These are phyloP conservation scores for Magnolia officinalis DNA, from an alignment of 164 flowering plant genomes.

Conservation along the genomic window DNA sequence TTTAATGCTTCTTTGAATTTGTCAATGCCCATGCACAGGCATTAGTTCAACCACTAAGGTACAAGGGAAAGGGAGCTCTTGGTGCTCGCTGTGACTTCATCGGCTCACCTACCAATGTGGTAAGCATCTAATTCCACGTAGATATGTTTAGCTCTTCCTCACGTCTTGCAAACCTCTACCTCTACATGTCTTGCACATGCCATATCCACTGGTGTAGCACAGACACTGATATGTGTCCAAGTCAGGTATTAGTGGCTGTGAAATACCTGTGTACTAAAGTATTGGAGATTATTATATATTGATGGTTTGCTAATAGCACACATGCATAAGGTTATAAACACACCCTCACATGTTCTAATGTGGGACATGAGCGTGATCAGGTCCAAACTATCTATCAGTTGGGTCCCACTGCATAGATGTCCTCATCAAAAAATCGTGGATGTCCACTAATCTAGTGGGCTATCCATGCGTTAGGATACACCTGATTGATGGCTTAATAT, in stretches of 20 bases:
- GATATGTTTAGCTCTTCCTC: not conserved
- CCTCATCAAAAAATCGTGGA: no score
- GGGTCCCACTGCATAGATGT: no score
- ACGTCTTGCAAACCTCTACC: not conserved
- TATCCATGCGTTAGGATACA: no score
- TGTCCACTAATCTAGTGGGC: no score
- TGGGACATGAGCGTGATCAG: not conserved
- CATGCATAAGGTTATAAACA: not conserved
- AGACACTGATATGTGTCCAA: not conserved
- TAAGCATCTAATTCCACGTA: conserved; percentile 17
- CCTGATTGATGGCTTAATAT: no score
- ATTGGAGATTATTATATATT: no score
- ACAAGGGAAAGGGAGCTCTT: conserved; percentile 59
- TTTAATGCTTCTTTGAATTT: not conserved
- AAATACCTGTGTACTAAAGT: no score
- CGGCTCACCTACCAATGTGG: conserved; percentile 86
- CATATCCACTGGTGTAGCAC: no score
- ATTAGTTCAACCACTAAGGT: conserved; percentile 39
- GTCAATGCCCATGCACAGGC: conserved; percentile 24
- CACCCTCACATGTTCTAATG: not conserved
- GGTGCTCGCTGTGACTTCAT: conserved; percentile 80
- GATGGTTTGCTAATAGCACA: not conserved
- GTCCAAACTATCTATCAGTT: no score
- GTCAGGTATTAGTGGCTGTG: not conserved
- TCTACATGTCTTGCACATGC: no score